Base-by-base conservation (phyloP, 495 filamentous ascomycete genomes). In the Achaetomiella virescens region DNA sequence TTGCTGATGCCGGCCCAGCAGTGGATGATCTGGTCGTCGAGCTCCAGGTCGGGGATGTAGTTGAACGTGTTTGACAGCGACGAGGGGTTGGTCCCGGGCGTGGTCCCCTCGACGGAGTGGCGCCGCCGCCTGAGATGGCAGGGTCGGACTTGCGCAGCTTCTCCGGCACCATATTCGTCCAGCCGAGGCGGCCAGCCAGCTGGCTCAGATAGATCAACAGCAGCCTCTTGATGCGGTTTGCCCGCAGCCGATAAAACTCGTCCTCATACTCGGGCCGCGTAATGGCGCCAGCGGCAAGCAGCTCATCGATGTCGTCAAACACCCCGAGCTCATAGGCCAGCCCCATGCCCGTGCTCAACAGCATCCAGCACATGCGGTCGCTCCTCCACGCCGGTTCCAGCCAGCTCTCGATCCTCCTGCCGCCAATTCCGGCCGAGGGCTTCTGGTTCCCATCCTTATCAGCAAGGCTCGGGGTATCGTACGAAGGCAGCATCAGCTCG, bases 361-460 rank as follows among this genome's bases (percentile, higher is more conserved):
- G 69, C 89, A 96, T 97, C 95, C 93, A 97, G 60, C 89, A 96
- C 91, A 98, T 96, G 38, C 91, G 86, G 59, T 98, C 93, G 57
- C 89, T 95, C 59, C 92, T 76, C 88, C 90, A 91, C n/a, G 89
- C 90, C 15, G 93, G 93, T 67, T 97, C 93, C 29, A 96, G 81
- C 88, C 93, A 97, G 65, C 89, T 91, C 63, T 91, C 89, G 50
- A 96, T 92, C 22, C 87, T 83, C 69, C 81, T 81, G 9, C 84
- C 84, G 8, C 83, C 81, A 11, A 85, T 75, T 6, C 75, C 76
- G 20, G 71, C 72, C n/a, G 76, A 66, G 11, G 70, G 66, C 42
- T 69, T 69, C 38, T 70, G 70, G 38, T 65, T 72, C 6, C 66
- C 70, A 54, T 79, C 76, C 6, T 76, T 76, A 42, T 79, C 80